Evolutionary conservation across 164 flowering plant species (phyloP), one percentile per base, ranked within the genome.

Genomic region (Cinnamomum chago): DNA sequence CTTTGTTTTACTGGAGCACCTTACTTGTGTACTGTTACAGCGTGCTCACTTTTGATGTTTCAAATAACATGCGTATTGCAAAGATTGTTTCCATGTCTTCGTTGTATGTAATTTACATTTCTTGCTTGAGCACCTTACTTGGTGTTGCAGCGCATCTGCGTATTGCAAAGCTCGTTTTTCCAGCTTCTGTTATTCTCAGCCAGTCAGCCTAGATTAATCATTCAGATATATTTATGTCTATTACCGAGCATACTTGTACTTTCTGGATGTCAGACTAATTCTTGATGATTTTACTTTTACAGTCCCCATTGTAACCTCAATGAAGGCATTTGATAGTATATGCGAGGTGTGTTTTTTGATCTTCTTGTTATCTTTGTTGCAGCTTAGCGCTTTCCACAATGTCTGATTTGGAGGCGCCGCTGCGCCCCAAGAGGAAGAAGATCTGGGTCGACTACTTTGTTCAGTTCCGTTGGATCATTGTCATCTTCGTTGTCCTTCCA

Each of bases 341-440:
- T 60, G 64, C 17, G 3, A 25, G 28, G 22, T 65, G 40, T 40
- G 47, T 5, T 68, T 55, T 25, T 27, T 67, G 52, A 15, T 52
- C 1, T 6, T 69, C 66, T 25, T 55, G 27, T 25, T 65, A 14
- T 33, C 25, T 22, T 35, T 55, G 18, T 1, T 30, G 71, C 75
- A 71, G 78, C 58, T 7, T 18, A 70, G 11, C 1, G 28, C 25
- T 23, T 55, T 71, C 62, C 55, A 79, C 65, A 18, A 95, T 96
- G 99, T 88, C 98, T 35, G 97, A 92, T 76, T 87, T 96, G 65
- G 85, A 89, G 76, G 88, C 87, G 24, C 98, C 99, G 4, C 79
- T 94, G 30, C 97, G 99, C 47, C 99, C 99, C 18, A 92, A 92
- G 85, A 94, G 98, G 87, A 96, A 94, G 88, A 96, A 91, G 89